Evolutionary conservation across 805 yeast species (phyloP), one percentile per base, ranked within the genome.

Genomic region (Brettanomyces bruxellensis): DNA sequence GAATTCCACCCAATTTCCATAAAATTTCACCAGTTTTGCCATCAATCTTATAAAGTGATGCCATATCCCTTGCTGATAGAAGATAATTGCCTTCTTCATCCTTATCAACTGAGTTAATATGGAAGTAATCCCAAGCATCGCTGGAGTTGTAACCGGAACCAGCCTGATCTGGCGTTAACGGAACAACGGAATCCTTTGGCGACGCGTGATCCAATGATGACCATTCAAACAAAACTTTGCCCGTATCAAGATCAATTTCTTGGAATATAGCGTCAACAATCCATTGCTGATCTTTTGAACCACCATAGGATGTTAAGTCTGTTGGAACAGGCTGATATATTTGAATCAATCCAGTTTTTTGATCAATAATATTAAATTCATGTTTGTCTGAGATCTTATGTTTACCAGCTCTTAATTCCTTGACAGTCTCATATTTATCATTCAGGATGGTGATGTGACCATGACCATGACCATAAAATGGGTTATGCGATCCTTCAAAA

Each of bases 41-140:
- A 49, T 57, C 51, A 28, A 66, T 51, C 47, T 67, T 66, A 52
- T 62, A 67, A 23, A 66, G 44, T 4, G 70, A 51, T 3, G 69
- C 60, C 28, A 60, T 55, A 49, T 66, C 61, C 51, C 71, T 58
- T 4, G 69, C 66, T 6, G 68, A 63, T n/a, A 67, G 35, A 22
- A 65, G 40, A 49, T 66, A 66, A 47, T 64, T 62, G 11, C 69
- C 66, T 39, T 59, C 45, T 14, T 49, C 58, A 49, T 65, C 67
- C 47, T 66, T 67, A 46, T 66, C 70, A 34, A 66, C 66, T 1
- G 70, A 66, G 45, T 67, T 67, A 47, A 66, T 62, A 49, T 67
- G 70, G 58, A 66, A 66, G 45, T 62, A 66, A 50, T 66, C 70
- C 69, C 69, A 67, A 8, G 71, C 70, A 49, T 56, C 61, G 45